phyloP scores from a whole-genome alignment of 768 basidiomycete species.

The Suillus luteus region DNA sequence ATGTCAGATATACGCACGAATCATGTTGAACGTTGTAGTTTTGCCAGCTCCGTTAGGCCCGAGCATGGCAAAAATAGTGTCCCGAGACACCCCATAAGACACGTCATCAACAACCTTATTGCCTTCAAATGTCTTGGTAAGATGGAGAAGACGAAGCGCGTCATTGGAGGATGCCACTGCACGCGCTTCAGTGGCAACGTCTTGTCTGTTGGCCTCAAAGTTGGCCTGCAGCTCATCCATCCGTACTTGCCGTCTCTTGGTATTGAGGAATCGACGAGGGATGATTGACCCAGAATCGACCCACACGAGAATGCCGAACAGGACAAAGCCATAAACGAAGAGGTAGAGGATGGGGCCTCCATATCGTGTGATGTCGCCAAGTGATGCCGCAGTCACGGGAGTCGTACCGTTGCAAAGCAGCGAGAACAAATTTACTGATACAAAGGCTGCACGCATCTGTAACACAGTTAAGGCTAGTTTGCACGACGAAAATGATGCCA shows the following conservation, averaged over 20 bases:
- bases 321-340: slow-evolving; percentile 56
- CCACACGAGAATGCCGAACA: slow-evolving; percentile 68
- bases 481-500: slow-evolving; percentile 13
- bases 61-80: slow-evolving; percentile 73
- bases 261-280: slow-evolving; percentile 39
- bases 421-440: slow-evolving; percentile 79
- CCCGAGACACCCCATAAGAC: slow-evolving; percentile 61
- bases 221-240: slow-evolving; percentile 18
- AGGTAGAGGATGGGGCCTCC: slow-evolving; percentile 80
- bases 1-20: slow-evolving; percentile 50
- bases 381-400: slow-evolving; percentile 45
- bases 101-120: slow-evolving; percentile 73
- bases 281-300: slow-evolving; percentile 67
- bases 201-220: slow-evolving; percentile 38
- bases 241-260: slow-evolving; percentile 18
- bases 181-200: slow-evolving; percentile 57
- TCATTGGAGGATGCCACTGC: slow-evolving; percentile 34
- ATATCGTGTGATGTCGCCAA: slow-evolving; percentile 58
- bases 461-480: slow-evolving; percentile 3
- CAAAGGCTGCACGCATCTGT: slow-evolving; percentile 65
- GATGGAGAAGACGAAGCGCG: slow-evolving; percentile 58
- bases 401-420: slow-evolving; percentile 63
- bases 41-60: slow-evolving; percentile 87
- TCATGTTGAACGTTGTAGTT: slow-evolving; percentile 80
- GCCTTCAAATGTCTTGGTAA: slow-evolving; percentile 62